These are phyloP conservation scores for Epichloe festucae DNA, from an alignment of 2,329 filamentous ascomycete species.

Conservation along the genomic window DNA sequence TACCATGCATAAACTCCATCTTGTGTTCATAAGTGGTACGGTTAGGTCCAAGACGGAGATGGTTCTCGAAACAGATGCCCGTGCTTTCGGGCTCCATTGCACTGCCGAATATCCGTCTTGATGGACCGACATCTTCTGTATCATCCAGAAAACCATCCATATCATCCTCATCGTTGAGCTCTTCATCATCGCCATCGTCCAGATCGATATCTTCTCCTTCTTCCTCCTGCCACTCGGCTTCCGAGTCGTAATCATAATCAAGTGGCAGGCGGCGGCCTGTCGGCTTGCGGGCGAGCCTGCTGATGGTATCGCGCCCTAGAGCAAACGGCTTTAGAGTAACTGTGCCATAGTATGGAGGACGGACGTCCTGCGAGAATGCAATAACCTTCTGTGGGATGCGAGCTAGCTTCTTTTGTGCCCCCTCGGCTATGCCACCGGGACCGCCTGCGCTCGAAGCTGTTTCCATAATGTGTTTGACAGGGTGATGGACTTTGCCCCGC, in stretches of 20 bases:
- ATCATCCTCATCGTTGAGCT: conserved; percentile 63
- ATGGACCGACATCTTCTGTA: conserved; percentile 53
- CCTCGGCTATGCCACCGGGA: conserved; percentile 19
- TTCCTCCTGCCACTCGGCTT: conserved; percentile 74
- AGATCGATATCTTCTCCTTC: conserved; percentile 56
- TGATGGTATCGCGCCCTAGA: conserved; percentile 32
- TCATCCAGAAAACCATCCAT: conserved; percentile 87
- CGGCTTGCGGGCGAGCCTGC: conserved; percentile 40
- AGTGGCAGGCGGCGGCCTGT: conserved; percentile 44
- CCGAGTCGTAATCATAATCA: conserved; percentile 76
- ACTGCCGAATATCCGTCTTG: conserved; percentile 46
- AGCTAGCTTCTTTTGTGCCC: conserved; percentile 29
- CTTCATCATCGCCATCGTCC: conserved; percentile 56
- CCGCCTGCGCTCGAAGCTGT: conserved; percentile 31
- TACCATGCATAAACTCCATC: conserved; percentile 65
- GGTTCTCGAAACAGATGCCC: conserved; percentile 74
- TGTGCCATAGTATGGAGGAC: conserved; percentile 61
- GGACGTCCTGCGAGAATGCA: conserved; percentile 50
- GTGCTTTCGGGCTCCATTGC: conserved; percentile 65
- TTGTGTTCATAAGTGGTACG: conserved; percentile 45
- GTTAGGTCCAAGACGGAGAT: conserved; percentile 30
- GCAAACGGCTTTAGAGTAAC: conserved; percentile 45
- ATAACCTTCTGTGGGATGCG: conserved; percentile 50
- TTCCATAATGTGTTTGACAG: conserved; percentile 50
- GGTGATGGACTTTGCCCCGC: conserved; percentile 35